Percentiles rank a stretch among this genome's conserved stretches.
These are phyloP conservation scores for Thalassiosira mediterranea DNA, from an alignment of 352 stramenopile genomes.

Conservation along the genomic window DNA sequence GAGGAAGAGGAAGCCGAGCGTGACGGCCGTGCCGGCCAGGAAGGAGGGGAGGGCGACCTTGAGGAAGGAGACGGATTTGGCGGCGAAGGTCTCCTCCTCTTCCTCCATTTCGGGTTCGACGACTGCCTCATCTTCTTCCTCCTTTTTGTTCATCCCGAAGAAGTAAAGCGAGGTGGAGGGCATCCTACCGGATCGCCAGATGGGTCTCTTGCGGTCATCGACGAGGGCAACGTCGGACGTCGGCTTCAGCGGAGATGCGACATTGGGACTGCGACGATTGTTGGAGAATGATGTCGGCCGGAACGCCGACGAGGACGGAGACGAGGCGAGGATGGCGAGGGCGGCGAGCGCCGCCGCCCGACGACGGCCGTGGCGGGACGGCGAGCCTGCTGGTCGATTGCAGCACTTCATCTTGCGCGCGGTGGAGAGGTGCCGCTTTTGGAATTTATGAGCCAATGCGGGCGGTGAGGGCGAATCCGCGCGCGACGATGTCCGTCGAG, in stretches of 20 bases:
- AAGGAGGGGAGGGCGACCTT: slow-evolving; percentile 60
- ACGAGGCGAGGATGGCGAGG: not conserved
- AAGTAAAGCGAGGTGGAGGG: slow-evolving; percentile 25
- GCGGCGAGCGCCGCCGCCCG: not conserved
- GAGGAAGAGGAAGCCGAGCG: slow-evolving; percentile 44
- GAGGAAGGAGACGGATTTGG: slow-evolving; percentile 18
- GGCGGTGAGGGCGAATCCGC: no score
- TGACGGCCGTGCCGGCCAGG: slow-evolving; percentile 35
- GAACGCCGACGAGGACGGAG: not conserved
- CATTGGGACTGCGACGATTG: not conserved
- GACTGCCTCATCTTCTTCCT: slow-evolving; percentile 4
- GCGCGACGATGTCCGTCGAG: no score
- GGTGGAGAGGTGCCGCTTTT: not conserved
- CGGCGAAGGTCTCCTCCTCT: slow-evolving; percentile 1
- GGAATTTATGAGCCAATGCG: no score
- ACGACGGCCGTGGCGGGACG: not conserved
- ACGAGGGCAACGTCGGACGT: not conserved
- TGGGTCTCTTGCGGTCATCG: not conserved
- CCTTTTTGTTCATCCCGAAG: slow-evolving; percentile 30
- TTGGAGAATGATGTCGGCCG: not conserved
- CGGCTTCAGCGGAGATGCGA: not conserved
- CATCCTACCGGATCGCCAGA: not conserved
- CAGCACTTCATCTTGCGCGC: not conserved
- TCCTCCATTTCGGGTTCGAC: not conserved
- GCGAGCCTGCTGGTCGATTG: not conserved